phyloP scores from a whole-genome alignment of 768 basidiomycete genomes.

The Podaxis rugospora region DNA sequence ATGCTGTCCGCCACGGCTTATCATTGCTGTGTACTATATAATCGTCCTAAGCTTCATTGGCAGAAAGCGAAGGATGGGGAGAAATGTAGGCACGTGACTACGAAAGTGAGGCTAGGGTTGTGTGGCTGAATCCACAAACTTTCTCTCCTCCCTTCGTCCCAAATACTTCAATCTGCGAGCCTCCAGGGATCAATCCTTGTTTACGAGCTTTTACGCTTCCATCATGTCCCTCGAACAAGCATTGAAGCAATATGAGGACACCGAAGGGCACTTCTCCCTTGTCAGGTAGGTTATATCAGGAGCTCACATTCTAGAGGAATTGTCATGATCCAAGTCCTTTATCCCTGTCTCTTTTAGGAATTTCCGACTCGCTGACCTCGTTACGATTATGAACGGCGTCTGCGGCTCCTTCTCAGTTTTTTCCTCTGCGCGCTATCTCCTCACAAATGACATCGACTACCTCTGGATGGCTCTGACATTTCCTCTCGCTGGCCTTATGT shows the following conservation, averaged over 20 bases:
- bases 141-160: conserved; percentile 9
- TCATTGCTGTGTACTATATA: background rate
- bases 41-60: background rate
- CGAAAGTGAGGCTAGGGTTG: conserved; percentile 1
- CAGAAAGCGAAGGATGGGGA: background rate
- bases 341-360: conserved; percentile 52
- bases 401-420: conserved; percentile 96
- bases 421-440: conserved; percentile 84
- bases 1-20: background rate
- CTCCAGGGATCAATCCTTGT: conserved; percentile 26
- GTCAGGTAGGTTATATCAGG: conserved; percentile 63
- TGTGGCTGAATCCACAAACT: background rate
- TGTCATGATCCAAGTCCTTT: conserved; percentile 16
- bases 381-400: conserved; percentile 98
- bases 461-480: conserved; percentile 84
- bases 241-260: conserved; percentile 80
- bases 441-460: conserved; percentile 72
- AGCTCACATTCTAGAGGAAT: conserved; percentile 9
- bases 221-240: conserved; percentile 32
- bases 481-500: conserved; percentile 92
- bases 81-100: conserved; percentile 6
- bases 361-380: conserved; percentile 95
- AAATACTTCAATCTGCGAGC: conserved; percentile 36
- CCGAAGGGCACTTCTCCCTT: conserved; percentile 94
- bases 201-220: conserved; percentile 22